Evolutionary conservation across 805 yeast genomes (phyloP), one percentile per base, ranked within the genome.

Genomic region (Lipomyces chichibuensis): DNA sequence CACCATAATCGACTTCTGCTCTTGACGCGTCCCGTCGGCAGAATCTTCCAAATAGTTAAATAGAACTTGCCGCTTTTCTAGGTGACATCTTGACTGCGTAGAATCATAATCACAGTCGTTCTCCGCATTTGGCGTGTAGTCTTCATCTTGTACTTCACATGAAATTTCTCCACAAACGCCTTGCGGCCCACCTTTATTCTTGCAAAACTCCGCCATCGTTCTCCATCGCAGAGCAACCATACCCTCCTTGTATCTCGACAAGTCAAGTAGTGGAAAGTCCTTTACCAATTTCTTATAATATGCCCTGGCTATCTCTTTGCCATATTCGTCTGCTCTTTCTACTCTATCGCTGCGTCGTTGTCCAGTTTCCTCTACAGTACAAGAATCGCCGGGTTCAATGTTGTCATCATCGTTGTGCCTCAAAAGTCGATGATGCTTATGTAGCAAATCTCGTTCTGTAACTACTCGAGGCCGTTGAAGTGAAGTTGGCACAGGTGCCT

Each of bases 371-470:
- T 27, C 43, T 4, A 14, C 56, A 14, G 54, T 8, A 8, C 17
- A 17, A 35, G 27, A 13, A 3, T 8, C 62, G 20, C 9, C 46
- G 17, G 33, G 54, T 14, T 33, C 37, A 6, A 6, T 58, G 46
- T 51, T 32, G 14, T 52, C 57, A 6, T 35, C 25, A 33, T 49
- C 53, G 11, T 62, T 63, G 29, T 65, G 61, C 64, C 69, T 63
- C 35, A 65, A 8, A 14, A 65, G 32, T 59, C 66, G 35, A 35
- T 65, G 63, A 29, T 59, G 62, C 20, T 32, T 52, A 23, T 54
- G 66, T 20, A 65, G 60, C 5, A 65, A 57, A 55, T 65, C 69
- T 43, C 69, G 60, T 46, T 65, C 69, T 9, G 69, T 65, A 7
- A 65, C 69, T 14, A 8, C 33, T 8, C 13, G 33, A 17, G 11